Conservation (phyloP, 176 grass and related monocot species). For the Otatea glauca region DNA sequence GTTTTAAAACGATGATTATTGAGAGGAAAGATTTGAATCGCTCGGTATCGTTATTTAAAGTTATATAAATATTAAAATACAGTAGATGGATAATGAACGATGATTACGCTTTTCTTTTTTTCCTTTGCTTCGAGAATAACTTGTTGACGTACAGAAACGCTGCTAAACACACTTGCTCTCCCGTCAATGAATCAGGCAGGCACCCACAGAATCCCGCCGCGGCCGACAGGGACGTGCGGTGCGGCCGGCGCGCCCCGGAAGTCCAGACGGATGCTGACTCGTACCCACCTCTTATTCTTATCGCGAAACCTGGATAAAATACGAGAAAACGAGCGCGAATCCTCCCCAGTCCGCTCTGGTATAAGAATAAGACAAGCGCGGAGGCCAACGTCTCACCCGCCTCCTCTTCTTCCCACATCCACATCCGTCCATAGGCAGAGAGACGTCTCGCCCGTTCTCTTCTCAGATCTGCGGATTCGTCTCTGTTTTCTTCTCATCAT, state of each 20-base stretch:
- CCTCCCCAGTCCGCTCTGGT: background rate
- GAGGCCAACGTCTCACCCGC: slow-evolving; percentile 26
- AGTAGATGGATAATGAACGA: too few relatives aligned
- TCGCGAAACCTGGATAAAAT: background rate
- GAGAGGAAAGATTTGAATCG: too few relatives aligned
- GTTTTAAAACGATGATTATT: too few relatives aligned
- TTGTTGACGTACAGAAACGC: too few relatives aligned
- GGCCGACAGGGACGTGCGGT: background rate
- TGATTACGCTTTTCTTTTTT: too few relatives aligned
- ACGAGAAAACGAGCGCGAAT: background rate
- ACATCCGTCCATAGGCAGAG: background rate
- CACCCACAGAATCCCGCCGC: too few relatives aligned
- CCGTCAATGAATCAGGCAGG: too few relatives aligned
- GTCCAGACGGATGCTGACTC: too few relatives aligned
- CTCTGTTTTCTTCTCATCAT: background rate
- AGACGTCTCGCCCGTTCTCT: background rate
- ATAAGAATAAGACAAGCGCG: background rate
- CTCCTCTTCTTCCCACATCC: background rate
- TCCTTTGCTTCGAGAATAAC: too few relatives aligned
- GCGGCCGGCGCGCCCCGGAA: background rate
- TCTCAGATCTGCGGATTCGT: background rate
- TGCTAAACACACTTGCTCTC: too few relatives aligned
- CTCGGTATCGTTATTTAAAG: too few relatives aligned
- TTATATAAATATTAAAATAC: too few relatives aligned
- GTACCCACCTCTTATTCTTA: background rate